phyloP scores from a whole-genome alignment of 768 basidiomycete genomes.

The Kwoniella pini region DNA sequence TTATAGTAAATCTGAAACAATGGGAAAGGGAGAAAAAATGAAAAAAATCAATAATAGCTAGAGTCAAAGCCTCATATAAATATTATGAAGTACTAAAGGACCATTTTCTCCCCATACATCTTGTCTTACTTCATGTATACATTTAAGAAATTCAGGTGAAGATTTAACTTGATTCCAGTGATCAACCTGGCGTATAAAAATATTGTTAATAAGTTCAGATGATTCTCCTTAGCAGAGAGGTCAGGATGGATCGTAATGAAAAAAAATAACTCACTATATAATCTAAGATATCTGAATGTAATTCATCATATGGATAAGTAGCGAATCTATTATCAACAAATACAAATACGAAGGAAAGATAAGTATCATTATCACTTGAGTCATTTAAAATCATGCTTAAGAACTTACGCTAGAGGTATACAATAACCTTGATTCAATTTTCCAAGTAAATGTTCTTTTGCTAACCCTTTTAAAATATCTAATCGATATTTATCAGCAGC shows the following conservation, averaged over 20 bases:
- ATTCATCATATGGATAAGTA: conserved; percentile 18
- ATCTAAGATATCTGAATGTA: conserved; percentile 58
- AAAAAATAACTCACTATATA: conserved; percentile 61
- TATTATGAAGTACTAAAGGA: conserved; percentile 34
- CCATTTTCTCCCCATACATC: conserved; percentile 40
- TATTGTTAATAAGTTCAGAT: too few species aligned
- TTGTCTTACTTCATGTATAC: conserved; percentile 43
- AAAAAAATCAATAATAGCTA: too few species aligned
- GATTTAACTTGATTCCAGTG: conserved; percentile 24
- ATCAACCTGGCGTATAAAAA: conserved; percentile 25
- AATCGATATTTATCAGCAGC: conserved; percentile 74
- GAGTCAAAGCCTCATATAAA: conserved; percentile 21
- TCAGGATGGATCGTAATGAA: neutral
- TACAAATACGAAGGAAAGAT: too few species aligned
- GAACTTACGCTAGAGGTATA: conserved; percentile 71
- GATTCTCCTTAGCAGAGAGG: too few species aligned
- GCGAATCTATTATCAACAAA: conserved; percentile 20
- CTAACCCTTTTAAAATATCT: conserved; percentile 66
- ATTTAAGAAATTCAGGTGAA: conserved; percentile 29
- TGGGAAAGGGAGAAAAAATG: neutral
- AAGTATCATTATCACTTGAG: too few species aligned
- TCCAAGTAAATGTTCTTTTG: conserved; percentile 71
- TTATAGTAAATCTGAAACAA: too few species aligned
- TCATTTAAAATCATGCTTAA: too few species aligned
- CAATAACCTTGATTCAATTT: conserved; percentile 68